phyloP scores from a whole-genome alignment of 148 eudicot genomes.

The Silene conica region DNA sequence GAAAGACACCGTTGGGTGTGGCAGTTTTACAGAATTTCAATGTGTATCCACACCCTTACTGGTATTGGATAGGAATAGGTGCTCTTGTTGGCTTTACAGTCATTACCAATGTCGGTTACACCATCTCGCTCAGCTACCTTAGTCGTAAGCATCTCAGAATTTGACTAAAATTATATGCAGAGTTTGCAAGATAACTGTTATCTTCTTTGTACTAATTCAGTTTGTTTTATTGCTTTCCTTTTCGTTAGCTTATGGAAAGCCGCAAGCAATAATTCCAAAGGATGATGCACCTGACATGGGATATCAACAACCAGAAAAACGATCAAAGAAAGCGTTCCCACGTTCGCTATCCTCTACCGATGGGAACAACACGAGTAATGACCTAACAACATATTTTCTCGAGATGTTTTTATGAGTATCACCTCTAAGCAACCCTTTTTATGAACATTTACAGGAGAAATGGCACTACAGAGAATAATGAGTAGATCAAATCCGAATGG shows the following conservation, averaged over 20 bases:
- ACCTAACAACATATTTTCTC: not conserved
- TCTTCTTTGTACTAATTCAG: conserved; percentile 1
- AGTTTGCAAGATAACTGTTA: not conserved
- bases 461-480: conserved; percentile 32
- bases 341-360: conserved; percentile 33
- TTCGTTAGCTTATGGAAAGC: conserved; percentile 52
- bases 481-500: conserved; percentile 37
- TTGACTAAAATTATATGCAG: not conserved
- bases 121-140: conserved; percentile 70
- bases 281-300: conserved; percentile 35
- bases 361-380: conserved; percentile 45
- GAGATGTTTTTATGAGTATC: not conserved
- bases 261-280: conserved; percentile 63
- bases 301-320: conserved; percentile 10
- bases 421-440: not conserved
- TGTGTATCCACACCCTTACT: conserved; percentile 45
- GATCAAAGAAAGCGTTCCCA: conserved; percentile 24
- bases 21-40: conserved; percentile 52
- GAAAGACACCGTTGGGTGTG: conserved; percentile 47
- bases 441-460: conserved; percentile 22
- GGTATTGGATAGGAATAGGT: conserved; percentile 93
- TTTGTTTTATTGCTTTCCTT: not conserved
- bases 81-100: conserved; percentile 64
- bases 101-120: conserved; percentile 64
- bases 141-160: conserved; percentile 54